Evolutionary conservation across 2,329 filamentous ascomycete genomes (phyloP), one percentile per base, ranked within the genome.

Genomic region (Tolypocladium tundrense): DNA sequence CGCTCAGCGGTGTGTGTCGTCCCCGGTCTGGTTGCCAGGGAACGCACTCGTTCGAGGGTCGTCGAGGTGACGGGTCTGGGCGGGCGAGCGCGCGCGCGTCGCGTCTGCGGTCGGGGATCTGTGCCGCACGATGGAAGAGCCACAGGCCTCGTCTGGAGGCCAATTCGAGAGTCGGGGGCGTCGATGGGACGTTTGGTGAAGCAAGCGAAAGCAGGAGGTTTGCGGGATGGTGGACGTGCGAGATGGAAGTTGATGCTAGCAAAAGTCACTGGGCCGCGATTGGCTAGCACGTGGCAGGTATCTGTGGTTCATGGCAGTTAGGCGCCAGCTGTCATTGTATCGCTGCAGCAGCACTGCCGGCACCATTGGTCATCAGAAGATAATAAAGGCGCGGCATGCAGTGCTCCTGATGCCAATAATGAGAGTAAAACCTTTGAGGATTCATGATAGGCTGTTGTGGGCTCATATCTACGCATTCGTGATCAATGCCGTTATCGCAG

Each of bases 191-290:
- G 54, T 39, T 57, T 43, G 33, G 24, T 45, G 48, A 54, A 48
- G 24, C 39, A 33, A 45, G 39, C 48, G 56, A 42, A 57, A 43
- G 43, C 37, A 42, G 56, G 45, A 58, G 45, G 54, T 57, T 54
- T 55, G 33, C 35, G 40, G 35, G 41, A 33, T 39, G 53, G 57
- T 59, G 50, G 54, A 60, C 55, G 60, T 59, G 60, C 59, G 53
- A 60, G 60, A 58, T 58, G 60, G 59, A 59, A 55, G 58, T 57
- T 39, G 50, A 43, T 58, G 58, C 58, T 16, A 39, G 40, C 13
- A 24, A 57, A 60, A 64, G 63, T 64, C 60, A 57, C 57, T 45
- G 54, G 43, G 51, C 41, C 52, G 56, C 60, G 55, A 55, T 55
- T 56, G 55, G 60, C 59, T 65, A 64, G 60, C 62, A 59, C 40